Evolutionary conservation across 768 basidiomycete genomes (phyloP), one percentile per base, ranked within the genome.

Genomic region (Phlebiopsis flavidoalba): DNA sequence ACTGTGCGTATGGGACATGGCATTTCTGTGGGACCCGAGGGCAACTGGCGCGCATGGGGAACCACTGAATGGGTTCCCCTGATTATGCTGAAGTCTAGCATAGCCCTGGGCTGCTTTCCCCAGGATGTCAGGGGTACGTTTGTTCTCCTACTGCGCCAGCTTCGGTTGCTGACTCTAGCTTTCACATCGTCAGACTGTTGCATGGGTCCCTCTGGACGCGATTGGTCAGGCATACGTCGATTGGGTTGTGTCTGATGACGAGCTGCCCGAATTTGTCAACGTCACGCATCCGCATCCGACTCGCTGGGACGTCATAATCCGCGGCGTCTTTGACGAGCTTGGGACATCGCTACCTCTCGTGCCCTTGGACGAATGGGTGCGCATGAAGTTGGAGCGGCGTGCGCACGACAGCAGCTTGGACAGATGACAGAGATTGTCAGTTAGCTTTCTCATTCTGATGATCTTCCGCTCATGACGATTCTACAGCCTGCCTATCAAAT

Each of bases 41-140:
- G 24, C 10, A 12, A 71, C 64, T n/a, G 71, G 71, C 1, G 71
- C 1, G 51, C 66, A 14, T 72, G 71, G 71, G 63, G 63, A 15
- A 65, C 63, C 26, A 53, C 58, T 5, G 71, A 73, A 36, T 73
- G 72, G n/a, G 72, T 58, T 73, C 0, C 72, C 72, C n/a, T n/a
- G 10, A 56, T 64, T 15, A 48, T 73, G 35, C 64, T 73, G 0
- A 66, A 67, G 48, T 68, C 70, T 5, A 65, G 66, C 43, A 36
- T 65, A 14, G 61, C 58, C 1, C 31, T 72, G n/a, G 65, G 65
- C 1, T 58, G 58, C 40, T 58, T n/a, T 64, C 22, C 66, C 57
- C 8, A 37, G 21, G 15, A 45, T 50, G 24, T 26, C 50, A 6
- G 61, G 57, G 1, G 61, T 62, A 55, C 14, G 61, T 49, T 1